These are phyloP conservation scores for Claviceps fusiformis DNA, from an alignment of 2,329 filamentous ascomycete species.

Conservation along the genomic window DNA sequence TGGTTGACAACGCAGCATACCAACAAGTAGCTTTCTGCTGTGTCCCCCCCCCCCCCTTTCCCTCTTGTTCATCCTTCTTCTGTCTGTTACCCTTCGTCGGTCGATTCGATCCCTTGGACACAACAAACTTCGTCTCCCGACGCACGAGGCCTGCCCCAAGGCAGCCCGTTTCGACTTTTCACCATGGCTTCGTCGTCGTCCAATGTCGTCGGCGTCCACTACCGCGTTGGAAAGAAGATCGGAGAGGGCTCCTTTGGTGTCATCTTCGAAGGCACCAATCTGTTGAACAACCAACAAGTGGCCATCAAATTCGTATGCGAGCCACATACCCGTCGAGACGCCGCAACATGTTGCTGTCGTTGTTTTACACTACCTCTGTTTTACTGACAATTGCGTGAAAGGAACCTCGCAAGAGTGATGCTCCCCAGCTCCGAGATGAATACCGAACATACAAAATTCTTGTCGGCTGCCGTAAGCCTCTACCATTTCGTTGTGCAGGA, in stretches of 20 bases:
- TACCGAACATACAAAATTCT: constrained; percentile 99
- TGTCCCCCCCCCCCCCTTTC: neutral
- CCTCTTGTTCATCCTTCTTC: neutral
- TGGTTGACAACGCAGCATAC: constrained; percentile 5
- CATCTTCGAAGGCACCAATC: constrained; percentile 96
- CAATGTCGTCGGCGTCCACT: constrained; percentile 97
- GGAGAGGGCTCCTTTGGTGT: constrained; percentile 97
- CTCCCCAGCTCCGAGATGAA: constrained; percentile 92
- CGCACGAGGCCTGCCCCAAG: constrained; percentile 4
- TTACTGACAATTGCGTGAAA: constrained; percentile 20
- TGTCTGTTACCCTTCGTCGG: neutral
- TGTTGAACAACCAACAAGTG: constrained; percentile 97
- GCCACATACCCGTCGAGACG: neutral
- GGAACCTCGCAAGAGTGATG: constrained; percentile 98
- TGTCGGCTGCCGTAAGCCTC: constrained; percentile 83
- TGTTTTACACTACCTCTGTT: neutral
- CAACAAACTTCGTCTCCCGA: constrained; percentile 2
- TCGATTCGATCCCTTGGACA: neutral
- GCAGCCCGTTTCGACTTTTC: constrained; percentile 10
- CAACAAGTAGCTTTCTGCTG: neutral
- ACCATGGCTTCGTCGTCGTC: constrained; percentile 78
- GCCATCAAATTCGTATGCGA: constrained; percentile 93
- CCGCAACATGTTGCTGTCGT: neutral
- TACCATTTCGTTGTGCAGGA: neutral
- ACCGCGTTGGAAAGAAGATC: constrained; percentile 98